phyloP scores from a whole-genome alignment of 2,329 filamentous ascomycete species.

The Cryphonectria nitschkei region DNA sequence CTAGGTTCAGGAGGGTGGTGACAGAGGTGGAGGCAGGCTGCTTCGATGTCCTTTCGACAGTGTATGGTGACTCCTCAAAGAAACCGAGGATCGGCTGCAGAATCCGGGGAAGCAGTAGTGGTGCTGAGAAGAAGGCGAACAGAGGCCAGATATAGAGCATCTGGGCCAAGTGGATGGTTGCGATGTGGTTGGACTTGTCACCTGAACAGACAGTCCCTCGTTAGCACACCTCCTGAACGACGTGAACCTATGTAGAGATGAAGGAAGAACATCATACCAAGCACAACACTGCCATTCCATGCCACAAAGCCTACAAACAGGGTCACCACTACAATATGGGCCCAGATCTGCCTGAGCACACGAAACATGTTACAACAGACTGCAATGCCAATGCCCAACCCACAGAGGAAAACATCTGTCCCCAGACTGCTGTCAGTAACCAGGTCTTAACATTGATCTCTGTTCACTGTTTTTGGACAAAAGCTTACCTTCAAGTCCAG shows the following conservation, averaged over 20 bases:
- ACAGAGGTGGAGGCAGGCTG: conserved; percentile 30
- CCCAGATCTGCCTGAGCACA: conserved; percentile 56
- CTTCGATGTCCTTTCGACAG: neutral
- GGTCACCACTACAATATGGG: conserved; percentile 64
- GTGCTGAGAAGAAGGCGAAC: conserved; percentile 85
- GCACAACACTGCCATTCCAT: conserved; percentile 90
- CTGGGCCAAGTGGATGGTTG: conserved; percentile 85
- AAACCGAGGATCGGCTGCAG: conserved; percentile 42
- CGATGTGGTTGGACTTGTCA: conserved; percentile 92
- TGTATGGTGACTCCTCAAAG: neutral
- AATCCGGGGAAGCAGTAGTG: conserved; percentile 64
- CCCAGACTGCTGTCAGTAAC: conserved; percentile 40
- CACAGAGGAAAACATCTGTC: conserved; percentile 58
- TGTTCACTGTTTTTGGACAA: neutral
- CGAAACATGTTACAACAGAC: conserved; percentile 52
- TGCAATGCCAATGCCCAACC: conserved; percentile 67
- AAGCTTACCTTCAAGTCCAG: conserved; percentile 55
- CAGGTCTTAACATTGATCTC: conserved; percentile 39
- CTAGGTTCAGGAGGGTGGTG: conserved; percentile 41
- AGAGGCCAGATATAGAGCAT: conserved; percentile 96
- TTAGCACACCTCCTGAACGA: conserved; percentile 15
- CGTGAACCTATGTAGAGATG: neutral
- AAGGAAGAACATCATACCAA: conserved; percentile 58
- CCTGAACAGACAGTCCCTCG: conserved; percentile 52
- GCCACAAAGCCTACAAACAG: conserved; percentile 75